phyloP scores from a whole-genome alignment of 1,139 yeast species.

The Williopsis jadinii region DNA sequence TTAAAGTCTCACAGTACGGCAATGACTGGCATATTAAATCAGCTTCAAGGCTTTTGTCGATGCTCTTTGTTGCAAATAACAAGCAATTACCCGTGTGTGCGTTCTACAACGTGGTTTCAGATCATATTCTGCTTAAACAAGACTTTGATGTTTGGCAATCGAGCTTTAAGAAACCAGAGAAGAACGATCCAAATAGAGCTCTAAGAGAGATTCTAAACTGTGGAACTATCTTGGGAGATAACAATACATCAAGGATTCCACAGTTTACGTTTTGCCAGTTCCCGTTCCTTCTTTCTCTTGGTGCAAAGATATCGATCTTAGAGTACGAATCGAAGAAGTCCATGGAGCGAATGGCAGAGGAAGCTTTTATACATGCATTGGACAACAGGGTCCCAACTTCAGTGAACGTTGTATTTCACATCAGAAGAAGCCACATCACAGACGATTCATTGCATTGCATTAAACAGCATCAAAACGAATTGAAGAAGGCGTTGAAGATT shows the following conservation, averaged over 20 bases:
- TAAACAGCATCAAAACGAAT: slow-evolving; percentile 47
- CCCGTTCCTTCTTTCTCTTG: slow-evolving; percentile 77
- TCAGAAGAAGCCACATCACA: slow-evolving; percentile 61
- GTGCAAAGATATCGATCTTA: slow-evolving; percentile 71
- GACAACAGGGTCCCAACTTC: slow-evolving; percentile 56
- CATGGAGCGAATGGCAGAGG: slow-evolving; percentile 86
- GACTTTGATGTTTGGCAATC: slow-evolving; percentile 85
- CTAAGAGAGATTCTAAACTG: slow-evolving; percentile 11
- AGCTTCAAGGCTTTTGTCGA: slow-evolving; percentile 52
- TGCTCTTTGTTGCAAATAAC: slow-evolving; percentile 49
- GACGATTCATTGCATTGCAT: slow-evolving; percentile 72
- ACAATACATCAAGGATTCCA: slow-evolving; percentile 10
- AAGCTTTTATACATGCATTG: slow-evolving; percentile 73
- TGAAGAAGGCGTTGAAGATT: slow-evolving; percentile 69
- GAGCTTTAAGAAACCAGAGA: slow-evolving; percentile 2
- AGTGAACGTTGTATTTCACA: slow-evolving; percentile 59
- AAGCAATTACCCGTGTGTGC: slow-evolving; percentile 37
- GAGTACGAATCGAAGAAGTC: slow-evolving; percentile 78
- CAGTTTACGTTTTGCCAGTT: slow-evolving; percentile 65
- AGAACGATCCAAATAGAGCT: slow-evolving; percentile 21
- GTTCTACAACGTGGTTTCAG: slow-evolving; percentile 79
- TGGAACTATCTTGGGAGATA: slow-evolving; percentile 3
- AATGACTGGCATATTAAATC: slow-evolving; percentile 76
- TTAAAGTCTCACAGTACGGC: slow-evolving; percentile 58
- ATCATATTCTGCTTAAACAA: slow-evolving; percentile 63